Evolutionary conservation across 2,329 filamentous ascomycete species (phyloP).

Genomic region (Hymenoscyphus fructigenus): DNA sequence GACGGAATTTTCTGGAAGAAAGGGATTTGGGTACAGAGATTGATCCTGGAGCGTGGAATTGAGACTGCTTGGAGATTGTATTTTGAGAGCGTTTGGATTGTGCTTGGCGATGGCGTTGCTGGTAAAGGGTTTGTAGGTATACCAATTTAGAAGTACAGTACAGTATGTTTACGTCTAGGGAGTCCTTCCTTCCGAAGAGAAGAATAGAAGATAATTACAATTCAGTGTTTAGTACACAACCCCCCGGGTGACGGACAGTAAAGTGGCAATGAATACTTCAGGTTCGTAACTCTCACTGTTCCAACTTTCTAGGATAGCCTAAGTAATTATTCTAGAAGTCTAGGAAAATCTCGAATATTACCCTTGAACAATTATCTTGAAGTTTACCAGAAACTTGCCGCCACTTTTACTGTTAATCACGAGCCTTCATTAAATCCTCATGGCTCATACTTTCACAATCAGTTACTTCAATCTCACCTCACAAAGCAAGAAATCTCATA

Average conservation of each 20-base stretch:
- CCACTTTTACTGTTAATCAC: no score
- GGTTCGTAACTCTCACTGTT: no score
- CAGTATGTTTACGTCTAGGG: neutral
- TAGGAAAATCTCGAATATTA: no score
- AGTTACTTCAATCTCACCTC: neutral
- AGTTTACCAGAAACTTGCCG: no score
- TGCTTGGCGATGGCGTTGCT: slow-evolving; percentile 24
- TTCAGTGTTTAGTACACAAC: neutral
- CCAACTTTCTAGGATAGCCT: no score
- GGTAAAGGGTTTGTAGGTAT: neutral
- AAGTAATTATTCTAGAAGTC: no score
- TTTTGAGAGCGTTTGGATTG: neutral
- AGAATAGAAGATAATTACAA: neutral
- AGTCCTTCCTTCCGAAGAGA: neutral
- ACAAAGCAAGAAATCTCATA: no score
- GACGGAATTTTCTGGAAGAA: slow-evolving; percentile 74
- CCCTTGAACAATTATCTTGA: no score
- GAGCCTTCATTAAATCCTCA: no score
- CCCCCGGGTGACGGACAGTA: no score
- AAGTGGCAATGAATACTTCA: no score
- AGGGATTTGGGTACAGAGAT: slow-evolving; percentile 74
- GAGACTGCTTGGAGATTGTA: slow-evolving; percentile 7
- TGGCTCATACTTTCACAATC: neutral
- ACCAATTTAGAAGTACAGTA: neutral
- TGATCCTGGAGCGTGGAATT: slow-evolving; percentile 53